Evolutionary conservation across 2,329 filamentous ascomycete species (phyloP).

Genomic region (Colletotrichum lupini): DNA sequence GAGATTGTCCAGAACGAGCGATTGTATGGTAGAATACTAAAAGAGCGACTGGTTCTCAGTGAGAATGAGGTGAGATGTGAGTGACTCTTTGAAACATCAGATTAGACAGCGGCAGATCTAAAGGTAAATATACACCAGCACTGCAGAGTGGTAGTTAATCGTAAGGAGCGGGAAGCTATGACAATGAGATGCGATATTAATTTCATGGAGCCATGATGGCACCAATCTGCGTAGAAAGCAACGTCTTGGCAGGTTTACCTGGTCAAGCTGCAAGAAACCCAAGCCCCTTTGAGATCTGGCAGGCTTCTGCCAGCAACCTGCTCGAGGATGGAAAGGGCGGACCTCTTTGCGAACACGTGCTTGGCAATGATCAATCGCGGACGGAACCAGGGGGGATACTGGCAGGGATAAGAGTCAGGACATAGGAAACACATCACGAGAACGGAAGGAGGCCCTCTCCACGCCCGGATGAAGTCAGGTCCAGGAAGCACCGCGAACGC

Average conservation of each 20-base stretch:
- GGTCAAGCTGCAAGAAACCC: conserved; percentile 1
- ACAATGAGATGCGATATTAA: conserved; percentile 18
- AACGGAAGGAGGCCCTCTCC: neutral
- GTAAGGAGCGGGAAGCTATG: conserved; percentile 12
- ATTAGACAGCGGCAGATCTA: conserved; percentile 10
- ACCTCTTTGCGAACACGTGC: conserved; percentile 8
- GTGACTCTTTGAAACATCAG: neutral
- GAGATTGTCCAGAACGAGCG: neutral
- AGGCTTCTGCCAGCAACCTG: conserved; percentile 1
- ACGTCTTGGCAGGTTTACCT: conserved; percentile 27
- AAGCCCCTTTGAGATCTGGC: neutral
- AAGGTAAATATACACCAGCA: conserved; percentile 24
- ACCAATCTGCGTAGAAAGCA: conserved; percentile 11
- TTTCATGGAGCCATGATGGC: conserved; percentile 22
- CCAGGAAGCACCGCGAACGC: neutral
- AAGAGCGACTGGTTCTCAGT: conserved; percentile 19
- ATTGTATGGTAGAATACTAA: neutral
- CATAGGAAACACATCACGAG: conserved; percentile 23
- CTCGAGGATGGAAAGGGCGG: neutral
- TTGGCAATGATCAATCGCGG: conserved; percentile 22
- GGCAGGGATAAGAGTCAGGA: conserved; percentile 17
- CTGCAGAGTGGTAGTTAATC: conserved; percentile 12
- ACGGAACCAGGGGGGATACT: neutral
- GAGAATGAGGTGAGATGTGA: conserved; percentile 5
- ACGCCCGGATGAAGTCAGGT: neutral